Percentiles rank a stretch among this genome's conserved stretches.
These are phyloP conservation scores for Aegle marmelos DNA, from an alignment of 345 rosid species.

Conservation along the genomic window DNA sequence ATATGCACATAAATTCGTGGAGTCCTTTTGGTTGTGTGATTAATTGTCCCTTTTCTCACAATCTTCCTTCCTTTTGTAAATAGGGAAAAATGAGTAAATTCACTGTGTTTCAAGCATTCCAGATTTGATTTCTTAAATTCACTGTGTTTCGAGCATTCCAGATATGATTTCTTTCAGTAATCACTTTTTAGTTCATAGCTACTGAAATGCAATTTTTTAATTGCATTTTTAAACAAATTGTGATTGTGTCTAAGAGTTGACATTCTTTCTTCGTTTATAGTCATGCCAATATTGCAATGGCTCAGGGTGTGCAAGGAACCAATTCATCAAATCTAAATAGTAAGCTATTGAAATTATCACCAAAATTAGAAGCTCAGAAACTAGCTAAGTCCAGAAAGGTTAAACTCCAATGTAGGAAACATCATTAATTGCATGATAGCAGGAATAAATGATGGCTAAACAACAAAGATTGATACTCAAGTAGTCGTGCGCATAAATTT, in stretches of 20 bases:
- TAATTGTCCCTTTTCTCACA: not conserved
- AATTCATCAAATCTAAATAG: not conserved
- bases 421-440: not conserved
- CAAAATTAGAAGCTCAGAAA: not conserved
- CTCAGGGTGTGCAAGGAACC: constrained; percentile 1
- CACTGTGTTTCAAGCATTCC: constrained; percentile 14
- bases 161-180: constrained; percentile 11
- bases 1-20: not conserved
- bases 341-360: not conserved
- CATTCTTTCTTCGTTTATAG: not conserved
- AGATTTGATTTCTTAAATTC: not conserved
- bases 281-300: not conserved
- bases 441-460: not conserved
- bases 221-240: not conserved
- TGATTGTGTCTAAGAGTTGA: not conserved
- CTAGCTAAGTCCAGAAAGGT: not conserved
- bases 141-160: constrained; percentile 11
- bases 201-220: constrained; percentile 8
- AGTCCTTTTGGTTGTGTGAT: constrained; percentile 4
- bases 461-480: not conserved
- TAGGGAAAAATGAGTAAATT: constrained; percentile 15
- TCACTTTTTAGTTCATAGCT: constrained; percentile 19
- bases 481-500: not conserved
- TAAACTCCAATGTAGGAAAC: not conserved
- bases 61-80: constrained; percentile 22